Evolutionary conservation across 2,329 filamentous ascomycete species (phyloP).

Genomic region (Dryadomyces quercivorus): DNA sequence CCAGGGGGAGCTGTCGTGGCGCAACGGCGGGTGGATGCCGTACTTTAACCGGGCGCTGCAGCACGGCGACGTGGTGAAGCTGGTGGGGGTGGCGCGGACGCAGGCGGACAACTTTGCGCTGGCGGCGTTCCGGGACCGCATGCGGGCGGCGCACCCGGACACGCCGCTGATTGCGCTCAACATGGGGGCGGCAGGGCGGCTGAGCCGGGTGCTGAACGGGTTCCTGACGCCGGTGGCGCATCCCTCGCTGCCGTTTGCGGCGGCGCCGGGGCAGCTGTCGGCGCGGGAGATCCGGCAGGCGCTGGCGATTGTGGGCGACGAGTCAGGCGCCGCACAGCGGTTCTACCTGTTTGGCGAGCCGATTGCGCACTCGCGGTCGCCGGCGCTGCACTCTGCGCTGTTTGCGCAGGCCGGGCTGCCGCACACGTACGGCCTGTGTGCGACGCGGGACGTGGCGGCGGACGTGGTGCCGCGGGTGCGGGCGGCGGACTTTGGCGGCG

Average conservation of each 20-base stretch:
- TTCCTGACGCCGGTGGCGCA: slow-evolving; percentile 96
- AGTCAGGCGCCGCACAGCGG: slow-evolving; percentile 38
- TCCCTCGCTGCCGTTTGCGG: slow-evolving; percentile 77
- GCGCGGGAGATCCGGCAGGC: slow-evolving; percentile 76
- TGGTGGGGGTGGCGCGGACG: slow-evolving; percentile 67
- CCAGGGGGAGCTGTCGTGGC: slow-evolving; percentile 67
- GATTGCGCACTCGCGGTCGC: slow-evolving; percentile 70
- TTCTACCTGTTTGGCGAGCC: slow-evolving; percentile 87
- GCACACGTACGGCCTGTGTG: slow-evolving; percentile 64
- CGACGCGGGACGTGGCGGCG: slow-evolving; percentile 52
- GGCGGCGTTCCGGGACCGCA: slow-evolving; percentile 67
- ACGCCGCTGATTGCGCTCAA: slow-evolving; percentile 91
- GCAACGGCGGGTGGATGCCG: slow-evolving; percentile 80
- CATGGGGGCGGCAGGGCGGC: slow-evolving; percentile 79
- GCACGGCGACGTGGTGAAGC: slow-evolving; percentile 87
- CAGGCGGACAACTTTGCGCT: slow-evolving; percentile 82
- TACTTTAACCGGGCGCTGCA: slow-evolving; percentile 84
- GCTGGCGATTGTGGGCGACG: slow-evolving; percentile 66
- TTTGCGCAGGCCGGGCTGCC: slow-evolving; percentile 70
- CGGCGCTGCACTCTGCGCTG: slow-evolving; percentile 77
- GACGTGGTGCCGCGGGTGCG: slow-evolving; percentile 56
- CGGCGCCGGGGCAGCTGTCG: slow-evolving; percentile 86
- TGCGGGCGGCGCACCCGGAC: slow-evolving; percentile 52
- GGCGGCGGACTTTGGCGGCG: slow-evolving; percentile 70
- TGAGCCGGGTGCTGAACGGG: slow-evolving; percentile 78